Base-by-base conservation (phyloP, 2,329 filamentous ascomycete species). In the Colletotrichum sp. region DNA sequence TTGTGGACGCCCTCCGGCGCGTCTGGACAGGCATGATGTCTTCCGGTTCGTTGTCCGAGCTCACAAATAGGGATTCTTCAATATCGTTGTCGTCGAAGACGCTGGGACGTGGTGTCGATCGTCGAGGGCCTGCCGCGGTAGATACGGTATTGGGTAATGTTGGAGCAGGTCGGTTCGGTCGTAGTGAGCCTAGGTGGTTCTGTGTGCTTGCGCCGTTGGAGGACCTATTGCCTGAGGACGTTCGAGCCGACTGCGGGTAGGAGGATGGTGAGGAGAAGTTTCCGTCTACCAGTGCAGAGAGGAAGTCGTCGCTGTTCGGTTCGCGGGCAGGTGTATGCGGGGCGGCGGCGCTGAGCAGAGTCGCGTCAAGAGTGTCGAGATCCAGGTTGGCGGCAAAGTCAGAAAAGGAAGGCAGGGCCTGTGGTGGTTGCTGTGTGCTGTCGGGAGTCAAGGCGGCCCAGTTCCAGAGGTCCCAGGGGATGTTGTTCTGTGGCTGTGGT, bases 241-340 rank as follows among this genome's bases (percentile, higher is more conserved):
- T n/a, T 39, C 72, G 61, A 25, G 75, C 78, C 74, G 85, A 82
- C 52, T 80, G 77, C 7, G 83, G 82, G 66, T 85, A 85, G 16
- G 77, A 80, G 25, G 84, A 85, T 27, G 84, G 84, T 4, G 84
- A 85, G 12, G 83, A 85, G 69, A 84, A 84, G 16, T 83, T 80
- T 66, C 74, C 75, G 52, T 81, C 79, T 55, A 78, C 75, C 30
- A 85, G 70, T n/a, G 74, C 77, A 55, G 68, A 69, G 25, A 85
- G 76, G 43, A 79, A 79, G 18, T 77, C 71, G 55, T 82, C 79
- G 28, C 66, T 71, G 60, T 70, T 66, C 12, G 60, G 52, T 16
- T 76, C 66, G 48, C 34, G 74, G 28, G 48, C 48, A 3, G 74
- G 74, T 36, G 71, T 83, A 80, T 62, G 75, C 75, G 70, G 69